Conservation (phyloP, 305 asterid genomes). For the Fraxinus latifolia region DNA sequence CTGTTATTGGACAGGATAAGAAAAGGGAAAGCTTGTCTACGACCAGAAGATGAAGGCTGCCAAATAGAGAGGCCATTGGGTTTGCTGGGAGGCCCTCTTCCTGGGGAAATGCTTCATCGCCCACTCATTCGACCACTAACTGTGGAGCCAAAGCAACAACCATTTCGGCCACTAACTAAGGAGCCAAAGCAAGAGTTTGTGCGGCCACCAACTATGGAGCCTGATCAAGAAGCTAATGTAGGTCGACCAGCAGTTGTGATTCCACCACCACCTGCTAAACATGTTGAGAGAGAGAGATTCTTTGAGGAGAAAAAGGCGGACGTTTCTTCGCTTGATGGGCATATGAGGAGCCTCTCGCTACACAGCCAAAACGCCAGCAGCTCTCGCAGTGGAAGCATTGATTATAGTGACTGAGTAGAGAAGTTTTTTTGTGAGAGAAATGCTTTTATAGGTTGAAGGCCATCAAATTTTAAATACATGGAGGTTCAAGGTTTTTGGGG, state of each 20-base stretch:
- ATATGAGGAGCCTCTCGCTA: conserved; percentile 62
- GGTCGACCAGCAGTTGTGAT: conserved; percentile 47
- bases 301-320: conserved; percentile 71
- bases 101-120: conserved; percentile 66
- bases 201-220: conserved; percentile 25
- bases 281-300: conserved; percentile 77
- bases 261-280: conserved; percentile 96
- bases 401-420: conserved; percentile 56
- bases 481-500: background rate
- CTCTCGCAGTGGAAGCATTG: conserved; percentile 78
- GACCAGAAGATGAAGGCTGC: conserved; percentile 63
- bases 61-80: conserved; percentile 48
- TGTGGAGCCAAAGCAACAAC: conserved; percentile 50
- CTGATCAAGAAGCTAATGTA: conserved; percentile 28
- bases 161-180: conserved; percentile 24
- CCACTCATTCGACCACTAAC: conserved; percentile 76
- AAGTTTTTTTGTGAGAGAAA: background rate
- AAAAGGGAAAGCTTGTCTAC: conserved; percentile 87
- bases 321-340: conserved; percentile 47
- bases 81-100: conserved; percentile 51
- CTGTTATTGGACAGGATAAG: conserved; percentile 52
- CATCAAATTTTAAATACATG: background rate
- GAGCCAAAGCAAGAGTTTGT: conserved; percentile 40
- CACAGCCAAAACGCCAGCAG: conserved; percentile 75
- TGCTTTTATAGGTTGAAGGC: conserved; percentile 15